Percentiles rank a stretch among this genome's conserved stretches.
Evolutionary conservation across 2,329 filamentous ascomycete genomes (phyloP).

Genomic region (Cyphellophora europaea): DNA sequence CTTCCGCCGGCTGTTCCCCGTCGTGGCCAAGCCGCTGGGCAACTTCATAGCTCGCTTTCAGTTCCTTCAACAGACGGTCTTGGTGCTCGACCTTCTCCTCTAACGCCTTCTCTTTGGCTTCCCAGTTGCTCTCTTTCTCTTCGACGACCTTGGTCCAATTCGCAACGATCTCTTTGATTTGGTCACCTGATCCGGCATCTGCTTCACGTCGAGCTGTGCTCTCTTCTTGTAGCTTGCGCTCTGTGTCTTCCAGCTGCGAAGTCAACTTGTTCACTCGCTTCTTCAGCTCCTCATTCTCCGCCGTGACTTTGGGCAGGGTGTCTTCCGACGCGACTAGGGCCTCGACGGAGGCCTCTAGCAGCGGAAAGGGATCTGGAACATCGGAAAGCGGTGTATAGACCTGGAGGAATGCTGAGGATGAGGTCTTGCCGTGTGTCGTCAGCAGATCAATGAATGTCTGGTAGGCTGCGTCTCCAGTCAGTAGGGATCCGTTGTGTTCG

Average conservation of each 20-base stretch:
- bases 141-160: slow-evolving; percentile 84
- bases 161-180: slow-evolving; percentile 79
- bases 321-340: slow-evolving; percentile 87
- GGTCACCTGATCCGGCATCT: slow-evolving; percentile 66
- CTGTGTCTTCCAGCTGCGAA: slow-evolving; percentile 71
- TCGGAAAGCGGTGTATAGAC: slow-evolving; percentile 90
- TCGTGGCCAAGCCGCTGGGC: slow-evolving; percentile 76
- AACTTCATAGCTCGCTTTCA: slow-evolving; percentile 96
- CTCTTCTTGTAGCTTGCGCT: slow-evolving; percentile 71
- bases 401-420: slow-evolving; percentile 86
- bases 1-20: slow-evolving; percentile 51
- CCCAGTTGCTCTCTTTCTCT: slow-evolving; percentile 96
- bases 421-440: slow-evolving; percentile 89
- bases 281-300: slow-evolving; percentile 83
- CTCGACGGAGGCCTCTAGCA: slow-evolving; percentile 93
- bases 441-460: slow-evolving; percentile 95
- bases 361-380: slow-evolving; percentile 88
- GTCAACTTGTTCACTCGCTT: slow-evolving; percentile 66
- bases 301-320: slow-evolving; percentile 77
- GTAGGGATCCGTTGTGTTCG: background rate
- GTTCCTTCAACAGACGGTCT: slow-evolving; percentile 81
- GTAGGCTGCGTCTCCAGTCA: slow-evolving; percentile 54
- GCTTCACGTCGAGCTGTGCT: slow-evolving; percentile 61
- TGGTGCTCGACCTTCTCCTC: slow-evolving; percentile 94
- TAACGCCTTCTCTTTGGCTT: slow-evolving; percentile 78